Evolutionary conservation across 2,329 filamentous ascomycete genomes (phyloP).

Genomic region (Clathrospora elynae): DNA sequence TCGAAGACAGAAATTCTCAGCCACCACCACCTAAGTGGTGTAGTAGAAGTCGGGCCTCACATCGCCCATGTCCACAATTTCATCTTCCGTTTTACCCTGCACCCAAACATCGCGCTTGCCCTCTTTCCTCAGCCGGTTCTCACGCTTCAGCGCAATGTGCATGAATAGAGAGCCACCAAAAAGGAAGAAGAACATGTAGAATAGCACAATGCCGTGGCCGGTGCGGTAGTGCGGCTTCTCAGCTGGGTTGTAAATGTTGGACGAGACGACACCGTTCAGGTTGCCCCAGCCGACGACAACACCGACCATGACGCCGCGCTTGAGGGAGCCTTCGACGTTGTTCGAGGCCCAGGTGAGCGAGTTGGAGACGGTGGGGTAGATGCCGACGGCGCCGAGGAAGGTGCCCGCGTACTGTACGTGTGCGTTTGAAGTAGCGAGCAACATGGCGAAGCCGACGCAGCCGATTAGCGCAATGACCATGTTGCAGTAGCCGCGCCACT

Average conservation of each 20-base stretch:
- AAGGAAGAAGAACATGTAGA: conserved; percentile 73
- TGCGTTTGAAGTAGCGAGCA: conserved; percentile 67
- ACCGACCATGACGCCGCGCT: conserved; percentile 84
- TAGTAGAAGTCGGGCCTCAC: conserved; percentile 72
- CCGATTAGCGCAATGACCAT: conserved; percentile 72
- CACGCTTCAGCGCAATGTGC: conserved; percentile 64
- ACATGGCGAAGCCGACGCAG: conserved; percentile 79
- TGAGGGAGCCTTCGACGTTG: conserved; percentile 91
- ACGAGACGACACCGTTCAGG: conserved; percentile 82
- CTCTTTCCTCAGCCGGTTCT: conserved; percentile 69
- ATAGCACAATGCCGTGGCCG: conserved; percentile 77
- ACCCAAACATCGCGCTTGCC: conserved; percentile 70
- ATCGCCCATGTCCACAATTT: conserved; percentile 73
- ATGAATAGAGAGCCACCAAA: conserved; percentile 72
- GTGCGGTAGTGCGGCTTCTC: conserved; percentile 69
- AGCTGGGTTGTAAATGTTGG: conserved; percentile 73
- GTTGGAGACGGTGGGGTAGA: conserved; percentile 86
- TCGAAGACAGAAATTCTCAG: too few relatives aligned
- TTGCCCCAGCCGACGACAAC: conserved; percentile 92
- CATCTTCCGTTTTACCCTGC: conserved; percentile 66
- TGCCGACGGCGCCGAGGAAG: conserved; percentile 83
- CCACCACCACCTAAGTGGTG: too few relatives aligned
- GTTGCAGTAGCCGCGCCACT: conserved; percentile 78
- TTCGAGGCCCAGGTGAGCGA: conserved; percentile 89
- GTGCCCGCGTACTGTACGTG: conserved; percentile 80